Conservation (phyloP, 306 rosid species). For the Pueraria montana region DNA sequence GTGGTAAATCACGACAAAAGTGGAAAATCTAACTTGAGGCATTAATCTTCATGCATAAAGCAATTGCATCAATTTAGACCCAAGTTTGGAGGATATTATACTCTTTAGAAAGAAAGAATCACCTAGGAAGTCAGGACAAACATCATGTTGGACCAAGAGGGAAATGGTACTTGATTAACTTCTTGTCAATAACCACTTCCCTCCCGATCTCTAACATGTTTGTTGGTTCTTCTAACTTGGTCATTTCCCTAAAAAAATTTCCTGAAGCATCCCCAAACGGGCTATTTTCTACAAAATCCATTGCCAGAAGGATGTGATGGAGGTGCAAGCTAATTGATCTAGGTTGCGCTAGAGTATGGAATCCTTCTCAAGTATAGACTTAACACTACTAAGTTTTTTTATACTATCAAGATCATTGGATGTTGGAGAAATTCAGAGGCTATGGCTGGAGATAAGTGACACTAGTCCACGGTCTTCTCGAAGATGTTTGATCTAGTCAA, state of each 20-base stretch:
- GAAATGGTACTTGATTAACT: not conserved
- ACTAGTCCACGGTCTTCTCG: not conserved
- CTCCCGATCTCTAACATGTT: not conserved
- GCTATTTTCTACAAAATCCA: conserved; percentile 17
- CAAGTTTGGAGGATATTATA: not conserved
- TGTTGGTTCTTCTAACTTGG: not conserved
- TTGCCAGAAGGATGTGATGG: not conserved
- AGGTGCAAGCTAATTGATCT: not conserved
- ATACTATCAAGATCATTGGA: not conserved
- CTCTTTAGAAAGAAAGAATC: conserved; percentile 6
- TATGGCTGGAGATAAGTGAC: not conserved
- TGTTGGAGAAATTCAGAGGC: conserved; percentile 15
- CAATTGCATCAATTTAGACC: not conserved
- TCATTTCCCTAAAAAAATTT: not conserved
- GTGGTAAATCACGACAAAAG: not conserved
- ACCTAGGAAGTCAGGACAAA: not conserved
- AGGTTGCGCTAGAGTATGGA: not conserved
- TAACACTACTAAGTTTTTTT: not conserved
- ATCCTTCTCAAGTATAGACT: not conserved
- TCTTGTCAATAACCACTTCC: not conserved
- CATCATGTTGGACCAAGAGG: not conserved
- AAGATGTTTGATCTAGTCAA: not conserved
- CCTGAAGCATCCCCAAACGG: not conserved
- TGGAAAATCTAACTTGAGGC: not conserved
- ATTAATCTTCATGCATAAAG: not conserved